Conservation (phyloP, 164 flowering plant species). For the Aristolochia fimbriata region DNA sequence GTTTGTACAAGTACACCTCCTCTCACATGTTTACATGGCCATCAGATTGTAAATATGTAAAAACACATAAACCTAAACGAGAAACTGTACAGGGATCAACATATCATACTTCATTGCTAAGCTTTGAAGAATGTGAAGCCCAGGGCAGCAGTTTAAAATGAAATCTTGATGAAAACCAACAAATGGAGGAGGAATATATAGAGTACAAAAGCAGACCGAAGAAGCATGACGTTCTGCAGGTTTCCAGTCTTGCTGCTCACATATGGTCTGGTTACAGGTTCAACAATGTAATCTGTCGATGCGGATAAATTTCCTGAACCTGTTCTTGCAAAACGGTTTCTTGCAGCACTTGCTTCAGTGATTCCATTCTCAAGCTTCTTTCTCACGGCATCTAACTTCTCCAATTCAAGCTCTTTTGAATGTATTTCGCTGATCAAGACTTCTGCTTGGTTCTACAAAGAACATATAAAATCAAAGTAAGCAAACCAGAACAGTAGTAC, state of each 20-base stretch:
- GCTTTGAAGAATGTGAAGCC: too few relatives aligned
- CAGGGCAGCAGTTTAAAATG: constrained; percentile 29
- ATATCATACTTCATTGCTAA: too few relatives aligned
- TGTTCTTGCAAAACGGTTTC: constrained; percentile 56
- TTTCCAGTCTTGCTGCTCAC: constrained; percentile 33
- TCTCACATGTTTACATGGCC: too few relatives aligned
- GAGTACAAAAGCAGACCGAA: constrained; percentile 73
- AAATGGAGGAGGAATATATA: constrained; percentile 71
- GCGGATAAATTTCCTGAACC: constrained; percentile 25
- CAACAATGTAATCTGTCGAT: constrained; percentile 33
- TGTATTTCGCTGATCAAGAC: constrained; percentile 57
- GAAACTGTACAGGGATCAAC: too few relatives aligned
- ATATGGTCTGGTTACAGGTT: constrained; percentile 25
- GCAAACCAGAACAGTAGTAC: too few relatives aligned
- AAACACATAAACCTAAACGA: too few relatives aligned
- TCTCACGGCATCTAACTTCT: constrained; percentile 46
- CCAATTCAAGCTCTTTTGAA: constrained; percentile 71
- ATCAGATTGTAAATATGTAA: too few relatives aligned
- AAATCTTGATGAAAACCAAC: constrained; percentile 77
- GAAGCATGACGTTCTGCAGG: constrained; percentile 54
- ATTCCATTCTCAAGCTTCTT: constrained; percentile 37
- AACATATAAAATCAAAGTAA: background rate
- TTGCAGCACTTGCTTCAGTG: constrained; percentile 31
- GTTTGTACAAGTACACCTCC: too few relatives aligned
- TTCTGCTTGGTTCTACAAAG: constrained; percentile 82